Evolutionary conservation across 2,329 filamentous ascomycete genomes (phyloP), one percentile per base, ranked within the genome.

Genomic region (Lasiodiplodia sp.): DNA sequence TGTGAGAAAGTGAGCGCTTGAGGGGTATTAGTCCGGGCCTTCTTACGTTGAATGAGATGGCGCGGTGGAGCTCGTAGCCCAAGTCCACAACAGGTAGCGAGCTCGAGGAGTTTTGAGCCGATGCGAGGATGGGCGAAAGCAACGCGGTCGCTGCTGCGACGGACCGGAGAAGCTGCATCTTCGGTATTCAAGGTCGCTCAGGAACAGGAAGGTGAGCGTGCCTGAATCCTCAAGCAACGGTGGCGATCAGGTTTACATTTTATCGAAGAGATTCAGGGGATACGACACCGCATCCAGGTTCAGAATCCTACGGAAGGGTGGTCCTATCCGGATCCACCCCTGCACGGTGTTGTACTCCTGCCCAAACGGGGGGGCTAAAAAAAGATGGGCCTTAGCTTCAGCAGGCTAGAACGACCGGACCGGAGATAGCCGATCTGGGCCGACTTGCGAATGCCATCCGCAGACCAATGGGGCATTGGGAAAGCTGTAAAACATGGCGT

Each of bases 51-150:
- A 81, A 82, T 14, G 74, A 73, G 4, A 82, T 74, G 38, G 83
- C 85, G 72, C 82, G 79, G 63, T 87, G 83, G 25, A 86, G 75
- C 67, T 85, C 81, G 73, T 88, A 88, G 51, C 85, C 85, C 11
- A 88, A 77, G 72, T 88, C 85, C 8, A 88, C 83, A 23, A 77
- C 75, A 47, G 84, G 83, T 18, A 85, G 71, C n/a, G 62, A 40
- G 12, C 2, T 28, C 8, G 31, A 37, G 1, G 18, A 8, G 11
- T 65, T 65, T 28, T 65, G 49, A 14, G 49, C 58, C 3, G 56
- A 60, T 3, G 16, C 38, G 16, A 47, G 56, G 6, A 12, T 2
- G 2, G 56, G 23, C 16, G 23, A 60, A 28, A 60, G 37, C 10
- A 47, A 47, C 23, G 56, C 23, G 56, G 18, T 21, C 11, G 56